Evolutionary conservation across 2,329 filamentous ascomycete species (phyloP).

Genomic region (Venturia aucupariae): DNA sequence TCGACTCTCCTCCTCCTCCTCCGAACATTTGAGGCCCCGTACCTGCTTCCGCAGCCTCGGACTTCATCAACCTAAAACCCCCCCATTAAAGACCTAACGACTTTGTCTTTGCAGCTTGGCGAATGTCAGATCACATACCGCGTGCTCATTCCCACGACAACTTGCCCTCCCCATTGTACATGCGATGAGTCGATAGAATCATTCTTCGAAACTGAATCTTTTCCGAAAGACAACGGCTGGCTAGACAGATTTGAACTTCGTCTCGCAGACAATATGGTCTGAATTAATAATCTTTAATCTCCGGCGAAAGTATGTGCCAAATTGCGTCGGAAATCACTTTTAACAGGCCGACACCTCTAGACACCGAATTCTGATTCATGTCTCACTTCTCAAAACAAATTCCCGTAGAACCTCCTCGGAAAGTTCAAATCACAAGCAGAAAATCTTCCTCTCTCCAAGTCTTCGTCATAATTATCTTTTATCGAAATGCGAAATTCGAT

Average conservation of each 20-base stretch:
- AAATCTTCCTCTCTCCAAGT: background rate
- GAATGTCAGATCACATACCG: too few relatives aligned
- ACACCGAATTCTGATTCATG: background rate
- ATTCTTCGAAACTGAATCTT: background rate
- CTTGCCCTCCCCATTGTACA: background rate
- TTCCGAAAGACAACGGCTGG: background rate
- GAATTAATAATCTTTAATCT: background rate
- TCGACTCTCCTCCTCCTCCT: too few relatives aligned
- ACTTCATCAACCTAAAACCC: too few relatives aligned
- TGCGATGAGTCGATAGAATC: too few relatives aligned
- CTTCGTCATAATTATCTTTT: background rate
- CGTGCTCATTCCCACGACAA: too few relatives aligned
- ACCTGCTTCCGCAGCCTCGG: too few relatives aligned
- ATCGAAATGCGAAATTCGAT: background rate
- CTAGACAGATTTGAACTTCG: too few relatives aligned
- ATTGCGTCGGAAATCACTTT: background rate
- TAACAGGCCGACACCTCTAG: background rate
- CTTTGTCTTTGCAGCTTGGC: too few relatives aligned
- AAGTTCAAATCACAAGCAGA: background rate
- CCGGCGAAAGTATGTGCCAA: background rate
- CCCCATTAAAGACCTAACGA: too few relatives aligned
- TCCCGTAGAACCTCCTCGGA: background rate
- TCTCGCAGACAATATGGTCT: background rate
- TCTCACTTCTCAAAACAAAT: background rate
- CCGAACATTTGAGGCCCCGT: too few relatives aligned